phyloP scores from a whole-genome alignment of 805 yeast species.

The Kuraishia capsulata region DNA sequence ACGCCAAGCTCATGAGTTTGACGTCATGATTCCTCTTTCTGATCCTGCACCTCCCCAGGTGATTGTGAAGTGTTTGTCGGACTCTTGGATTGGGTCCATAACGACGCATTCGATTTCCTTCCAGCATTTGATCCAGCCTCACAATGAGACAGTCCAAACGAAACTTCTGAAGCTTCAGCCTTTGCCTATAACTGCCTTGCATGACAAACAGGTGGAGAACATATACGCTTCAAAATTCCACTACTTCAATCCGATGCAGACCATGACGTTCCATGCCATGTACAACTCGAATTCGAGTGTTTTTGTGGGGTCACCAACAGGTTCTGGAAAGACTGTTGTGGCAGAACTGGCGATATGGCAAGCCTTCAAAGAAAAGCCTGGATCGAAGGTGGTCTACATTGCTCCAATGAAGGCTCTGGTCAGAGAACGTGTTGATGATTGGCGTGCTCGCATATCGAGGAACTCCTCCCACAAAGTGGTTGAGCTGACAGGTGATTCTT shows the following conservation, averaged over 20 bases:
- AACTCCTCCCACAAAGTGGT: slow-evolving; percentile 47
- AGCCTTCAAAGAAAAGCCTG: slow-evolving; percentile 77
- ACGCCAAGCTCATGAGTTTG: slow-evolving; percentile 52
- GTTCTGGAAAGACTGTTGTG: slow-evolving; percentile 96
- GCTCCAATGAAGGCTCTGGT: slow-evolving; percentile 90
- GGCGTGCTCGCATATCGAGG: slow-evolving; percentile 46
- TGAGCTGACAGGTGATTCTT: slow-evolving; percentile 76
- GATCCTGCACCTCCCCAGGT: slow-evolving; percentile 91
- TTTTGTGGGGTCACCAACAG: slow-evolving; percentile 96
- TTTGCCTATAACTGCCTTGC: slow-evolving; percentile 73
- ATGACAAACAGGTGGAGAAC: slow-evolving; percentile 53
- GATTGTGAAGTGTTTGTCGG: slow-evolving; percentile 70
- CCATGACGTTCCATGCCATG: slow-evolving; percentile 87
- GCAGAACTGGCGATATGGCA: slow-evolving; percentile 98
- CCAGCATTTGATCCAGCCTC: slow-evolving; percentile 83
- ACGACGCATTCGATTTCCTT: slow-evolving; percentile 70
- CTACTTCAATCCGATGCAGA: slow-evolving; percentile 97
- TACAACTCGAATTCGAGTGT: slow-evolving; percentile 74
- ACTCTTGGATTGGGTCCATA: slow-evolving; percentile 85
- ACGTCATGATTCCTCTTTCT: slow-evolving; percentile 84
- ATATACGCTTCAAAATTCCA: slow-evolving; percentile 63
- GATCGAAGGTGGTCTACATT: slow-evolving; percentile 72
- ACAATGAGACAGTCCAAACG: slow-evolving; percentile 79
- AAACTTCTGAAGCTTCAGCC: slow-evolving; percentile 76
- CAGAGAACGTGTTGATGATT: slow-evolving; percentile 75